These are phyloP conservation scores for Exophiala bonariae DNA, from an alignment of 2,329 filamentous ascomycete genomes.

Conservation along the genomic window DNA sequence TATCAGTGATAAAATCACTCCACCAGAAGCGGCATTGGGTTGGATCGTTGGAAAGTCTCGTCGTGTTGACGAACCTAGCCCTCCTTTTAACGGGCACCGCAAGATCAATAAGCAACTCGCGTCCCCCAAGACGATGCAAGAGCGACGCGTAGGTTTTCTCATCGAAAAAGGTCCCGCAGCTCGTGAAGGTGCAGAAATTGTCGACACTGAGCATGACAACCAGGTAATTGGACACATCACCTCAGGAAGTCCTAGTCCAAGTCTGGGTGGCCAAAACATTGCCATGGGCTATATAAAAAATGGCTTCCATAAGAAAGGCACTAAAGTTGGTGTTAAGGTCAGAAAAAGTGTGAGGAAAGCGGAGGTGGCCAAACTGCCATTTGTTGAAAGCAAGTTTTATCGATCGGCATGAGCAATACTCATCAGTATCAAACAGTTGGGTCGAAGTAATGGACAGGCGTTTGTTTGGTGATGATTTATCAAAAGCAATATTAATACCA, in stretches of 20 bases:
- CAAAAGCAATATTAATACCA: too few relatives aligned
- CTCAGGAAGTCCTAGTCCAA: conserved; percentile 86
- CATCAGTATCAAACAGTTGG: too few relatives aligned
- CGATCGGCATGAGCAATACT: conserved; percentile 32
- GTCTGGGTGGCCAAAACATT: conserved; percentile 78
- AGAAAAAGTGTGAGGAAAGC: conserved; percentile 75
- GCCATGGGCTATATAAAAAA: conserved; percentile 91
- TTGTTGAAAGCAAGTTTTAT: conserved; percentile 77
- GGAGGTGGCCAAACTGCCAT: conserved; percentile 84
- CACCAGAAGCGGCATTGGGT: conserved; percentile 63
- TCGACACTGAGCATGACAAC: conserved; percentile 54
- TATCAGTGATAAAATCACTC: conserved; percentile 75
- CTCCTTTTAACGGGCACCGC: conserved; percentile 83
- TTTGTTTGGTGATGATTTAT: too few relatives aligned
- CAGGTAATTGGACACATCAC: conserved; percentile 77
- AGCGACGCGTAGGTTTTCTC: conserved; percentile 77
- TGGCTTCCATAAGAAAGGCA: conserved; percentile 79
- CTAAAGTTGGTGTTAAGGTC: conserved; percentile 75
- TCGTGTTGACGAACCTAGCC: conserved; percentile 51
- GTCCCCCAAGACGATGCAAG: conserved; percentile 60
- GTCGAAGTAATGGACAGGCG: too few relatives aligned
- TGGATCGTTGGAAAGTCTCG: conserved; percentile 88
- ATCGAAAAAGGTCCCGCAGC: conserved; percentile 81
- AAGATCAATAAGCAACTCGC: conserved; percentile 72
- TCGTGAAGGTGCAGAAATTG: conserved; percentile 81